Evolutionary conservation across 345 rosid species (phyloP).

Genomic region (Ceriops tagal): DNA sequence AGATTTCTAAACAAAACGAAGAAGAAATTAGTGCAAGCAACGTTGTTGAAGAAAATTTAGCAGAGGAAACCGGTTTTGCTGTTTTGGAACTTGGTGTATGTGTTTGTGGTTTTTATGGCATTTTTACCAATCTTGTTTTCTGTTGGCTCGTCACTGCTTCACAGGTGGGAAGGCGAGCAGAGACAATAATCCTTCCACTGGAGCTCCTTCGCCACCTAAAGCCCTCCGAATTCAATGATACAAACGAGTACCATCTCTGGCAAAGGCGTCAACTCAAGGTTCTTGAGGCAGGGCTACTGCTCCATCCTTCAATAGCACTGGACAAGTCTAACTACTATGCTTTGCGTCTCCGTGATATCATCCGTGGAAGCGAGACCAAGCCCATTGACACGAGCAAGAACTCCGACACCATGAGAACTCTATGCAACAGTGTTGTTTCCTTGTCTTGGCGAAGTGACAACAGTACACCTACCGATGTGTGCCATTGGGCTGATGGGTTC

Average conservation of each 20-base stretch:
- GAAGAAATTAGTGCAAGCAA: too few relatives aligned
- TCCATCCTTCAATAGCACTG: constrained; percentile 58
- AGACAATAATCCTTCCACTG: constrained; percentile 79
- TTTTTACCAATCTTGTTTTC: too few relatives aligned
- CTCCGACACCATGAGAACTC: constrained; percentile 65
- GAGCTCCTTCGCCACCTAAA: constrained; percentile 87
- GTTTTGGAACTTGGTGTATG: too few relatives aligned
- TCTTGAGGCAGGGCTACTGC: constrained; percentile 71
- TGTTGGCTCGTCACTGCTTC: too few relatives aligned
- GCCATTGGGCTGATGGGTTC: constrained; percentile 95
- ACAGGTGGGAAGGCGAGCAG: constrained; percentile 76
- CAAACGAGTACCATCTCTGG: constrained; percentile 73
- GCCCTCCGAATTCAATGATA: constrained; percentile 68
- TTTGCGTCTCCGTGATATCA: constrained; percentile 53
- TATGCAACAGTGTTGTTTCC: constrained; percentile 65
- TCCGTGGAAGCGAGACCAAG: constrained; percentile 42
- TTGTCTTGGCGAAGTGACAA: constrained; percentile 63
- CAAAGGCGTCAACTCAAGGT: constrained; percentile 76
- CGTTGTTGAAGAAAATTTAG: too few relatives aligned
- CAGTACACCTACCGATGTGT: constrained; percentile 56
- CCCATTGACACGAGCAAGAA: constrained; percentile 60
- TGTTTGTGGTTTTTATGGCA: too few relatives aligned
- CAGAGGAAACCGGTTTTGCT: too few relatives aligned
- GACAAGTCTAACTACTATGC: constrained; percentile 62
- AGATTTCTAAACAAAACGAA: too few relatives aligned